A percentile compares a stretch with the other conserved stretches of the same genome.
These are phyloP conservation scores for Psidium guajava DNA, from an alignment of 345 rosid species.

Conservation along the genomic window DNA sequence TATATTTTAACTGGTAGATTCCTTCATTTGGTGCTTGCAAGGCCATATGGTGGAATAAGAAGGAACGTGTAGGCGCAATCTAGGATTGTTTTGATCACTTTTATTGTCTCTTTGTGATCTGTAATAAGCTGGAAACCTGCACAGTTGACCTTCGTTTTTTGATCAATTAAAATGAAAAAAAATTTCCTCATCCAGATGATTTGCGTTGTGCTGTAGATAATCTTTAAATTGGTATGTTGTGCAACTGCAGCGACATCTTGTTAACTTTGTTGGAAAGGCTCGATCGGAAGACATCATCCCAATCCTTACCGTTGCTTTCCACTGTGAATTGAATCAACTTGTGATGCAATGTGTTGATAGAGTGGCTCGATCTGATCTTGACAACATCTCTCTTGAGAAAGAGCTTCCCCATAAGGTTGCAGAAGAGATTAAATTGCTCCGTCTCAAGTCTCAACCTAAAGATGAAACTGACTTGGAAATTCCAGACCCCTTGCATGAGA, in stretches of 20 bases:
- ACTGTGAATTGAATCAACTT: slow-evolving; percentile 66
- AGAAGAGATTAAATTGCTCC: slow-evolving; percentile 38
- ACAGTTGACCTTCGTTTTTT: background rate
- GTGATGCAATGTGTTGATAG: slow-evolving; percentile 61
- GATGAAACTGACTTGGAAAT: slow-evolving; percentile 17
- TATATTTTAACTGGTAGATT: background rate
- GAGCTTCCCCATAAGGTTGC: slow-evolving; percentile 72
- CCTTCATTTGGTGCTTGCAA: background rate
- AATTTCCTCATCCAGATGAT: background rate
- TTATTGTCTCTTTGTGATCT: background rate
- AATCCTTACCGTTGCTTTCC: slow-evolving; percentile 73
- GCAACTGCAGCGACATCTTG: slow-evolving; percentile 2
- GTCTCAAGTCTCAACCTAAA: slow-evolving; percentile 24
- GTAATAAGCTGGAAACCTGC: background rate
- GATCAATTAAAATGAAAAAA: background rate
- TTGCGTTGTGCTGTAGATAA: background rate
- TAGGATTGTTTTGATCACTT: background rate
- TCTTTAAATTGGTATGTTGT: background rate
- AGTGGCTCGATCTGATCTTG: slow-evolving; percentile 82
- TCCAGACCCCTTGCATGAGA: slow-evolving; percentile 32
- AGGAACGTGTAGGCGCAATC: background rate
- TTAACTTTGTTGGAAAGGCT: slow-evolving; percentile 57
- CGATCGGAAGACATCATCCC: slow-evolving; percentile 69
- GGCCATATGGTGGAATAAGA: background rate
- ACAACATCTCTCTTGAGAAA: slow-evolving; percentile 53